A percentile compares a stretch with the other conserved stretches of the same genome.
phyloP scores from a whole-genome alignment of 495 filamentous ascomycete genomes.

The Terfezia claveryi region DNA sequence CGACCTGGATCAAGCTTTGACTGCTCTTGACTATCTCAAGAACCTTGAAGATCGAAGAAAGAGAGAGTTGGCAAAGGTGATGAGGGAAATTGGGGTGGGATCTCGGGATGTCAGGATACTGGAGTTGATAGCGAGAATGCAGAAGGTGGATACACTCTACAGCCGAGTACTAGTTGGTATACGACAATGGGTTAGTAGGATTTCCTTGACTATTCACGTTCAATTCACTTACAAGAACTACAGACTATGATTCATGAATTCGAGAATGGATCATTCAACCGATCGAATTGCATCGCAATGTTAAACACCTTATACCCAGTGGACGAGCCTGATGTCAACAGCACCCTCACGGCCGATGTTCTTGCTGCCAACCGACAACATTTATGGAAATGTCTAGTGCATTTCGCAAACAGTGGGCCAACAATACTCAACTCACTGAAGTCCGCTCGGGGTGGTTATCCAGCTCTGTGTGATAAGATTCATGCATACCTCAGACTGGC shows the following conservation, averaged over 20 bases:
- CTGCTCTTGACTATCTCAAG: constrained; percentile 48
- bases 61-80: constrained; percentile 30
- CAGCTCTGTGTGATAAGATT: constrained; percentile 29
- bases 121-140: constrained; percentile 12
- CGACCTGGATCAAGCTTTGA: constrained; percentile 51
- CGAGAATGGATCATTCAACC: constrained; percentile 39
- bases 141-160: constrained; percentile 38
- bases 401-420: constrained; percentile 35
- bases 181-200: constrained; percentile 41
- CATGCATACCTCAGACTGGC: constrained; percentile 36
- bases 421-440: constrained; percentile 34
- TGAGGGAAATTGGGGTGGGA: constrained; percentile 8
- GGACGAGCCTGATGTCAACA: constrained; percentile 23
- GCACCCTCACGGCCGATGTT: constrained; percentile 27
- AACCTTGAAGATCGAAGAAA: constrained; percentile 43
- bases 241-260: constrained; percentile 52
- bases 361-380: constrained; percentile 37
- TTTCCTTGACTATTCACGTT: not conserved
- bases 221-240: not conserved
- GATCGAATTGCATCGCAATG: constrained; percentile 50
- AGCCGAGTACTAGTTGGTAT: constrained; percentile 43
- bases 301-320: constrained; percentile 54
- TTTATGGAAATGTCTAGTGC: constrained; percentile 45
- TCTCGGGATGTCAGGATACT: constrained; percentile 11
- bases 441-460: constrained; percentile 36